A percentile compares a stretch with the other conserved stretches of the same genome.
These are phyloP conservation scores for Kappamyces sp. DNA, from an alignment of 192 early-diverging fungal species.

Conservation along the genomic window DNA sequence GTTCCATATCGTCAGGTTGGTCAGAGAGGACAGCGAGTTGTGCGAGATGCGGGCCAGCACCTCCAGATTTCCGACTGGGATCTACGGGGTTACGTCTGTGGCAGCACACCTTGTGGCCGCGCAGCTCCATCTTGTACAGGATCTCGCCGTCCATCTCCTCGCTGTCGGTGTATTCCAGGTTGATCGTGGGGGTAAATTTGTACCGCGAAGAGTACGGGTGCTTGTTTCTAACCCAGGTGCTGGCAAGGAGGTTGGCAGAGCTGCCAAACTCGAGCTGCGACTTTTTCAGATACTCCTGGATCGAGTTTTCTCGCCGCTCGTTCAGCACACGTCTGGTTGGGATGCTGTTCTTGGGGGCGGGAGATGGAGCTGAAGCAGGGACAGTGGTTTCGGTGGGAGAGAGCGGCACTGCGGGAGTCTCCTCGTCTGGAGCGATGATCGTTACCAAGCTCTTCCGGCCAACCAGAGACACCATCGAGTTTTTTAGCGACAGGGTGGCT, in stretches of 20 bases:
- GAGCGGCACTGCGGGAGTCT: slow-evolving; percentile 1
- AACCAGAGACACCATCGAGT: too few relatives aligned
- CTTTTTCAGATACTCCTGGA: slow-evolving; percentile 15
- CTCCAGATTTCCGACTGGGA: neutral
- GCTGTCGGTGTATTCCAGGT: slow-evolving; percentile 23
- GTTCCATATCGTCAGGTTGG: slow-evolving; percentile 36
- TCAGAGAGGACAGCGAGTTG: neutral
- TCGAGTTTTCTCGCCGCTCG: slow-evolving; percentile 11
- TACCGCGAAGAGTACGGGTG: slow-evolving; percentile 34
- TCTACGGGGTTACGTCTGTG: neutral
- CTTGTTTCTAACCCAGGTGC: slow-evolving; percentile 3
- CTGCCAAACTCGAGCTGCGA: slow-evolving; percentile 15
- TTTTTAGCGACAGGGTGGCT: slow-evolving; percentile 4
- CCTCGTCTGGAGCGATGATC: neutral
- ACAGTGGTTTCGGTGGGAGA: neutral
- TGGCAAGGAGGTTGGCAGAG: slow-evolving; percentile 4
- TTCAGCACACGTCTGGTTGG: slow-evolving; percentile 9
- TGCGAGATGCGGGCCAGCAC: neutral
- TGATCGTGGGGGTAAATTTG: slow-evolving; percentile 37
- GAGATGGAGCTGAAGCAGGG: neutral
- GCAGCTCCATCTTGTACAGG: slow-evolving; percentile 36
- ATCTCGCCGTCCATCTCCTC: slow-evolving; percentile 42
- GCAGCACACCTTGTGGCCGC: slow-evolving; percentile 37
- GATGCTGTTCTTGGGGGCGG: neutral
- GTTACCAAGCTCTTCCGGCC: too few relatives aligned